Evolutionary conservation across 1,284 basidiomycete genomes (phyloP).

Genomic region (Athelia psychrophila): DNA sequence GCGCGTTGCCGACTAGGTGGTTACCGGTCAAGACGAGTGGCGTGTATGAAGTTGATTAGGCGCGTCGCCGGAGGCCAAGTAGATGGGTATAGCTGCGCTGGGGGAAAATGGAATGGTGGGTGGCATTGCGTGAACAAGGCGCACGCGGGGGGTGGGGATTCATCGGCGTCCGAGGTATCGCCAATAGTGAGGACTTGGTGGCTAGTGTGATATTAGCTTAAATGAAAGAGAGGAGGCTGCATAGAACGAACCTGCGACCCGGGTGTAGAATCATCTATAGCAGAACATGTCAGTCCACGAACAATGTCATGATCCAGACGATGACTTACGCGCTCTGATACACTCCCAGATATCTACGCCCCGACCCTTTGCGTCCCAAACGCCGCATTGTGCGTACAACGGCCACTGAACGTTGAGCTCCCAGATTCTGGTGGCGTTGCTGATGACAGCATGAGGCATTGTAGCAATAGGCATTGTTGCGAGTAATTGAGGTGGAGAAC

Average conservation of each 20-base stretch:
- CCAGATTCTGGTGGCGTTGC: constrained; percentile 67
- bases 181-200: constrained; percentile 64
- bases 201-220: constrained; percentile 31
- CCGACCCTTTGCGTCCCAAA: constrained; percentile 60
- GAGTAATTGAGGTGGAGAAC: too few relatives aligned
- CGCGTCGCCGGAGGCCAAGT: not conserved
- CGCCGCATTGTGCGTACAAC: constrained; percentile 59
- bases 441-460: constrained; percentile 39
- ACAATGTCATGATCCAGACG: constrained; percentile 2
- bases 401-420: constrained; percentile 63
- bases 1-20: not conserved
- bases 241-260: constrained; percentile 43
- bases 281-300: constrained; percentile 6
- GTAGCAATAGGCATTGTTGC: too few relatives aligned
- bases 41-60: not conserved
- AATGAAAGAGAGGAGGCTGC: constrained; percentile 2
- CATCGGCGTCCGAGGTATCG: constrained; percentile 63
- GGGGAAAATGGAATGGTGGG: not conserved
- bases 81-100: not conserved
- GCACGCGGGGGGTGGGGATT: too few relatives aligned
- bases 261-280: constrained; percentile 55
- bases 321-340: constrained; percentile 55
- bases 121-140: not conserved
- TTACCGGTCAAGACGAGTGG: not conserved
- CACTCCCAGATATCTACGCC: constrained; percentile 75